A percentile compares a stretch with the other conserved stretches of the same genome.
phyloP scores from a whole-genome alignment of 257 asterid species.

The Mentha longifolia region DNA sequence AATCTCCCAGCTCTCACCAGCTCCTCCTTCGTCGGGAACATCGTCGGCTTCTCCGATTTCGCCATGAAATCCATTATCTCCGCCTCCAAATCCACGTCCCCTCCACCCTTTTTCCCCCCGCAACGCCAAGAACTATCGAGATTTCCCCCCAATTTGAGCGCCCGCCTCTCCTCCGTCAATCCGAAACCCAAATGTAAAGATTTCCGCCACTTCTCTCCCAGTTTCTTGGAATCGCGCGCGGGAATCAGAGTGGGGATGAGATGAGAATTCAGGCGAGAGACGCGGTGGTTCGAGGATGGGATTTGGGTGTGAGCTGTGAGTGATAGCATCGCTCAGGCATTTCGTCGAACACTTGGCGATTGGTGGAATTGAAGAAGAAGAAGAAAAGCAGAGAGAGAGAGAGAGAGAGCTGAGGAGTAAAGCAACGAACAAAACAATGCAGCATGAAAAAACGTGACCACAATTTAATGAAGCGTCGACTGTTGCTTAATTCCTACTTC shows the following conservation, averaged over 20 bases:
- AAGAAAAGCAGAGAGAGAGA: not conserved
- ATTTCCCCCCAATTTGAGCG: slow-evolving; percentile 14
- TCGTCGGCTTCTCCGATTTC: slow-evolving; percentile 66
- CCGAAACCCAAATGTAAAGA: slow-evolving; percentile 27
- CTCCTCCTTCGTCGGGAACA: slow-evolving; percentile 79
- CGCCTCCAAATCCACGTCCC: slow-evolving; percentile 71
- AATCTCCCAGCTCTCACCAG: slow-evolving; percentile 68
- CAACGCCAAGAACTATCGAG: slow-evolving; percentile 49
- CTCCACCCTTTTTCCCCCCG: slow-evolving; percentile 51
- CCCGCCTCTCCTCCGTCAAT: slow-evolving; percentile 37
- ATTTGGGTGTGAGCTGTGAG: slow-evolving; percentile 41
- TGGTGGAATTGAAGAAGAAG: not conserved
- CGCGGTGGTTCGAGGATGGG: slow-evolving; percentile 29
- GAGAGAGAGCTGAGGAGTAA: slow-evolving; percentile 26
- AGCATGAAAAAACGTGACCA: slow-evolving; percentile 28
- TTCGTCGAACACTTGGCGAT: slow-evolving; percentile 54
- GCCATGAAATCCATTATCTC: slow-evolving; percentile 85
- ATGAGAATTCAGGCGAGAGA: slow-evolving; percentile 35
- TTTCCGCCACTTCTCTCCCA: slow-evolving; percentile 21
- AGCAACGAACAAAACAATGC: slow-evolving; percentile 63
- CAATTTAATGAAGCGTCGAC: slow-evolving; percentile 14
- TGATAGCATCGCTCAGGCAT: slow-evolving; percentile 85
- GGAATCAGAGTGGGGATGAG: slow-evolving; percentile 25
- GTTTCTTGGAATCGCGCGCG: slow-evolving; percentile 29
- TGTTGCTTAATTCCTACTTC: slow-evolving; percentile 25